phyloP scores from a whole-genome alignment of 202 grass and related monocot genomes.

The Panicum virgatum region DNA sequence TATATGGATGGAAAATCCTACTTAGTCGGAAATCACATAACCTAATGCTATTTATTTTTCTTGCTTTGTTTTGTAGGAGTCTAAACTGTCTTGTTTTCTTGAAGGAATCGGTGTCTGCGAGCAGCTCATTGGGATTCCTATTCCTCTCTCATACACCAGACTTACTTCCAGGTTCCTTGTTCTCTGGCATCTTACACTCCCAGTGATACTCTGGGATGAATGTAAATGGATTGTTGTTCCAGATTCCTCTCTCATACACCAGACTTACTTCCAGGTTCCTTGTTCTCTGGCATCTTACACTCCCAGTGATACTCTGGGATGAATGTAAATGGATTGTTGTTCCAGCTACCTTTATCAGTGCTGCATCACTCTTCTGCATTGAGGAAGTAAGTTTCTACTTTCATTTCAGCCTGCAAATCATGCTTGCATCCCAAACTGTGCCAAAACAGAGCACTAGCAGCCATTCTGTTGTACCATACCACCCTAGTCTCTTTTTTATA shows the following conservation, averaged over 20 bases:
- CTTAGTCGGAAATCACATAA: not conserved
- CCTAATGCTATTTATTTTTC: conserved; percentile 39
- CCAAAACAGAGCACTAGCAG: not conserved
- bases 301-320: conserved; percentile 90
- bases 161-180: conserved; percentile 94
- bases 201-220: conserved; percentile 90
- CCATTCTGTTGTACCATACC: not conserved
- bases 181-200: conserved; percentile 95
- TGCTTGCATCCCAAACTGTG: not conserved
- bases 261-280: conserved; percentile 94
- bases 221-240: conserved; percentile 96
- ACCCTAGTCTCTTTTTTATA: not conserved
- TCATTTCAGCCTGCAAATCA: not conserved
- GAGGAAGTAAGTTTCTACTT: conserved; percentile 82
- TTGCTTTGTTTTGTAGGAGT: conserved; percentile 60
- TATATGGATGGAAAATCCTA: not conserved
- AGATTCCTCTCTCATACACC: conserved; percentile 93
- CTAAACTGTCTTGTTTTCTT: conserved; percentile 80
- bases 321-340: conserved; percentile 97
- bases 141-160: conserved; percentile 89
- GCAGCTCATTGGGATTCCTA: conserved; percentile 79
- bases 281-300: conserved; percentile 93
- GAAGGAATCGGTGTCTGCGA: conserved; percentile 85
- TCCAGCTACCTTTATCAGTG: conserved; percentile 94
- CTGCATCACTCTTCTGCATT: conserved; percentile 92